phyloP scores from a whole-genome alignment of 176 grass and related monocot species.

The Oryza brachyantha region DNA sequence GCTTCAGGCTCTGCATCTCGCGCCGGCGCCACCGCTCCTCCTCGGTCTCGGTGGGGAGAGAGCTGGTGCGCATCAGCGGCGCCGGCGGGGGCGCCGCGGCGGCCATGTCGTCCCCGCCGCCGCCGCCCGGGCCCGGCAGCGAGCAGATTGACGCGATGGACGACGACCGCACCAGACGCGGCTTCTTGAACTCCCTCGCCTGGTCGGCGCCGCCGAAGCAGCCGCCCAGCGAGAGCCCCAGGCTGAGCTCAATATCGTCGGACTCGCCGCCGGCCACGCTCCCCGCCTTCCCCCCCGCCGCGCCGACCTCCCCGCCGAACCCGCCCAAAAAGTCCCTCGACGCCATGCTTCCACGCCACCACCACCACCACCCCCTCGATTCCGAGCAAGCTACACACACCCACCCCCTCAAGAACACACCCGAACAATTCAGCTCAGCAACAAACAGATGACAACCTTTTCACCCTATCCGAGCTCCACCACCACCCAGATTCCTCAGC shows the following conservation, averaged over 20 bases:
- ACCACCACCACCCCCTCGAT: not conserved
- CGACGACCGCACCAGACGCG: slow-evolving; percentile 53
- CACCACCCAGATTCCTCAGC: slow-evolving; percentile 7
- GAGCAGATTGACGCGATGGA: slow-evolving; percentile 65
- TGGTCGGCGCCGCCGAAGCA: slow-evolving; percentile 65
- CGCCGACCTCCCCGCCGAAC: slow-evolving; percentile 42
- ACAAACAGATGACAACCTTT: not conserved
- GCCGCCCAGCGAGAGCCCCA: slow-evolving; percentile 79
- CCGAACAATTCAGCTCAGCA: not conserved
- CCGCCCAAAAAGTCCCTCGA: slow-evolving; percentile 64
- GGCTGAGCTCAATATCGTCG: slow-evolving; percentile 71
- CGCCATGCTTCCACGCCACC: slow-evolving; percentile 8
- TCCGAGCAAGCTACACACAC: not conserved
- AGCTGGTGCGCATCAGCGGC: slow-evolving; percentile 63
- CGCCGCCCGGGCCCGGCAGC: too few relatives aligned
- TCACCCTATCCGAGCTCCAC: not conserved
- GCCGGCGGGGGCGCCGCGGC: slow-evolving; percentile 13
- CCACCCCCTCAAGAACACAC: not conserved
- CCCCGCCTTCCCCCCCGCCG: not conserved
- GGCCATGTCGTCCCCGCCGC: slow-evolving; percentile 33
- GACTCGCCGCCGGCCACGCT: slow-evolving; percentile 13
- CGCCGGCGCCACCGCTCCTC: slow-evolving; percentile 61
- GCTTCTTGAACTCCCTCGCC: slow-evolving; percentile 49
- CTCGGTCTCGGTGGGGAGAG: slow-evolving; percentile 62
- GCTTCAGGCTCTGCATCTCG: slow-evolving; percentile 70